Evolutionary conservation across 257 asterid genomes (phyloP), one percentile per base, ranked within the genome.

Genomic region (Rauvolfia tetraphylla): DNA sequence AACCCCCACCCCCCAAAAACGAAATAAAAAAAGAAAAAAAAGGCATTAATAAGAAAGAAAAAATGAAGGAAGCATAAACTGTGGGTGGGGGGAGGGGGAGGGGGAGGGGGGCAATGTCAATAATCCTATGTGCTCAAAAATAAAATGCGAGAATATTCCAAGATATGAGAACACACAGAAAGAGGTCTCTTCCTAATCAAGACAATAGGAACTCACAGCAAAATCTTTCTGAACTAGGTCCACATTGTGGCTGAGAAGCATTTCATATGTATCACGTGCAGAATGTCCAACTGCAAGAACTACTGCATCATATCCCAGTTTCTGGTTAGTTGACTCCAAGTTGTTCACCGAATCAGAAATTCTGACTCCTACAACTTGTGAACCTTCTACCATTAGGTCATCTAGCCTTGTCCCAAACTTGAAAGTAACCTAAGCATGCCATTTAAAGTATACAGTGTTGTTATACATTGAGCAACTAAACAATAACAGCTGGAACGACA

Each of bases 201-300:
- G 38, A 68, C 8, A 73, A 25, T 63, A 53, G 75, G 72, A 83
- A 83, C 98, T 95, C 81, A 95, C 98, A 33, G 99, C 81, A 81
- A 95, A 92, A 83, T 92, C 99, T 79, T 95, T 95, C 31, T 79
- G 89, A 79, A 84, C 86, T 80, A 95, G 76, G 79, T 87, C 87
- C 73, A 89, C 93, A 54, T 89, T 87, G 85, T 92, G 97, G 73
- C 92, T 90, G 75, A 92, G 89, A 79, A 92, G 96, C 99, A 95
- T 95, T 69, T 87, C 81, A 71, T 84, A 95, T 22, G 96, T 90
- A 85, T 91, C 98, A 38, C 99, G 95, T 72, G 99, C 97, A 82
- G 99, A 95, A 77, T 95, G 99, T 77, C 99, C 99, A 75, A 95
- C 90, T 17, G 99, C 99, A 53, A 95, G 96, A 89, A 92, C 92